Conservation (phyloP, 257 asterid species). For the Capsicum rhomboideum region DNA sequence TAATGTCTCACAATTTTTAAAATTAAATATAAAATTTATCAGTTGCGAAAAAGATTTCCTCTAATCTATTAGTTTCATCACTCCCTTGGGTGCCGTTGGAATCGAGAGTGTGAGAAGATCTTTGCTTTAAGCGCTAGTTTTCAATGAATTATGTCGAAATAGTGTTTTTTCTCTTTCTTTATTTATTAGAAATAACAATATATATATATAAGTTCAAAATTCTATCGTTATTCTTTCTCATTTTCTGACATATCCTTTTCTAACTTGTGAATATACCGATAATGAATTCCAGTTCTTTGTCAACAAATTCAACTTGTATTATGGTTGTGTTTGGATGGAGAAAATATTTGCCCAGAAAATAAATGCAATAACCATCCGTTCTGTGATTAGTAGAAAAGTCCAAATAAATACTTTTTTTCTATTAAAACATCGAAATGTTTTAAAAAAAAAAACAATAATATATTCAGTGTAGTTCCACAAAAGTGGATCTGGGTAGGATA, state of each 20-base stretch:
- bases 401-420: not conserved
- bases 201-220: not conserved
- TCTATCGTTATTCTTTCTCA: not conserved
- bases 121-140: no score
- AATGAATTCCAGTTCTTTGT: conserved; percentile 91
- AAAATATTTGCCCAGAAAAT: not conserved
- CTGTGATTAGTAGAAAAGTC: not conserved
- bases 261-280: conserved; percentile 83
- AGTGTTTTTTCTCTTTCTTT: not conserved
- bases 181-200: not conserved
- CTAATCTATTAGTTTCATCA: no score
- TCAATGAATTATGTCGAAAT: not conserved
- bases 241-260: conserved; percentile 28
- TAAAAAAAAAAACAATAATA: not conserved
- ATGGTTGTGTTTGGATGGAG: not conserved
- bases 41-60: no score
- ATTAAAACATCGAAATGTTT: not conserved
- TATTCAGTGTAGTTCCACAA: no score
- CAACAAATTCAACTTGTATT: conserved; percentile 35
- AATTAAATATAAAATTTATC: no score
- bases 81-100: no score
- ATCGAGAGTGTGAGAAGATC: no score
- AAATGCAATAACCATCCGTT: not conserved
- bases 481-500: no score
- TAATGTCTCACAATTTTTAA: no score